These are phyloP conservation scores for Xylaria venustula DNA, from an alignment of 495 filamentous ascomycete species.

Conservation along the genomic window DNA sequence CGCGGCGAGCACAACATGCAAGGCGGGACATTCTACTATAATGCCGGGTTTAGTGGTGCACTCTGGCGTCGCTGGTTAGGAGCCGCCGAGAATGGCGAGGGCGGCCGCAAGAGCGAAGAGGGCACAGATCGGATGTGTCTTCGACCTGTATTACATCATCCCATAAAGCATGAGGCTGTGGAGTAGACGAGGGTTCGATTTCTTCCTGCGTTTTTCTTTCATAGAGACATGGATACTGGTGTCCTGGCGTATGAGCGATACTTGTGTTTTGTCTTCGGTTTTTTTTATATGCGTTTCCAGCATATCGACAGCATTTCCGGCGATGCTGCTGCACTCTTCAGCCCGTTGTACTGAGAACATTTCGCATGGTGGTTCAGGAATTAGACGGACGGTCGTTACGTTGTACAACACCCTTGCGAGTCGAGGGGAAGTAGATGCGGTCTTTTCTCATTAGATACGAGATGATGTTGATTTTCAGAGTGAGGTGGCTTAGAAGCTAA, in stretches of 20 bases:
- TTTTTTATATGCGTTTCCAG: background rate
- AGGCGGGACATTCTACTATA: constrained; percentile 50
- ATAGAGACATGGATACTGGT: background rate
- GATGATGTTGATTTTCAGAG: too few species aligned
- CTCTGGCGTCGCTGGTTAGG: constrained; percentile 51
- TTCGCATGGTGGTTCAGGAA: background rate
- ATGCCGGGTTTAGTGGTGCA: constrained; percentile 41
- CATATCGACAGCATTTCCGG: background rate
- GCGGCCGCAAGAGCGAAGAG: constrained; percentile 37
- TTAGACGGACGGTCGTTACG: background rate
- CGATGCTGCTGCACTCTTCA: background rate
- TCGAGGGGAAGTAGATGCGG: background rate
- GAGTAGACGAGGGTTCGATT: constrained; percentile 13
- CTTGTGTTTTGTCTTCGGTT: background rate
- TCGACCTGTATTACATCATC: constrained; percentile 77
- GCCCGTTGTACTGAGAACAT: background rate
- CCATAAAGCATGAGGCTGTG: constrained; percentile 57
- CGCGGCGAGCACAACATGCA: constrained; percentile 52
- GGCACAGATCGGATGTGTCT: constrained; percentile 77
- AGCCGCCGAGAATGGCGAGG: constrained; percentile 42
- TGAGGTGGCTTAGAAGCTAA: too few species aligned
- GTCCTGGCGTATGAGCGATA: background rate
- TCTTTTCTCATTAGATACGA: background rate
- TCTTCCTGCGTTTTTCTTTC: background rate
- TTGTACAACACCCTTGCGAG: background rate